Evolutionary conservation across 2,329 filamentous ascomycete genomes (phyloP).

Genomic region (Ceratocystis colombiana): DNA sequence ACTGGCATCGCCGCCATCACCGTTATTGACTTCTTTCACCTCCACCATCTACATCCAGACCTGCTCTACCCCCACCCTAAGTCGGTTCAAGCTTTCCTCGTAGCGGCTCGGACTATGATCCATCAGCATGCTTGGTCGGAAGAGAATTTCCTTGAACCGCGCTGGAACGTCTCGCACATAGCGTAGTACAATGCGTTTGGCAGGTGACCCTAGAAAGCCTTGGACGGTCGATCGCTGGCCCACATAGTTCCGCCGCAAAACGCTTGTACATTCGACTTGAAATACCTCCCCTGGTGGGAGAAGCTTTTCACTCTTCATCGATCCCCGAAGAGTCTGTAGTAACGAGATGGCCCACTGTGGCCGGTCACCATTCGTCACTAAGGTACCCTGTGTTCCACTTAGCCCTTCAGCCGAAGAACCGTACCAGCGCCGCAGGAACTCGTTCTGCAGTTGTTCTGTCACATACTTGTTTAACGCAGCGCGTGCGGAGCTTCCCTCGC

Average conservation of each 20-base stretch:
- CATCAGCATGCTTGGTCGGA: slow-evolving; percentile 62
- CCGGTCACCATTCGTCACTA: slow-evolving; percentile 43
- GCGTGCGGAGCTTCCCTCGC: slow-evolving; percentile 57
- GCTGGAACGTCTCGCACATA: slow-evolving; percentile 62
- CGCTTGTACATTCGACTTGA: slow-evolving; percentile 56
- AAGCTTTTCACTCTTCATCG: slow-evolving; percentile 59
- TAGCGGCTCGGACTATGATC: slow-evolving; percentile 69
- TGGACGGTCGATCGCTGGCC: slow-evolving; percentile 17
- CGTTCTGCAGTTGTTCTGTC: slow-evolving; percentile 54
- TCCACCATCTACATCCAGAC: slow-evolving; percentile 21
- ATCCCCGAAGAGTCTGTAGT: slow-evolving; percentile 54
- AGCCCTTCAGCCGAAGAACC: slow-evolving; percentile 34
- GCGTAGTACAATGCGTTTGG: slow-evolving; percentile 57
- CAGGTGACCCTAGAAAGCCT: slow-evolving; percentile 55
- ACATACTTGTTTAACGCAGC: slow-evolving; percentile 56
- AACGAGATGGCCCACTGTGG: slow-evolving; percentile 56
- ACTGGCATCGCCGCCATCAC: not conserved
- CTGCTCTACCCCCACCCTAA: slow-evolving; percentile 42
- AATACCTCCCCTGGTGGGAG: slow-evolving; percentile 70
- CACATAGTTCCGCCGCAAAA: slow-evolving; percentile 50
- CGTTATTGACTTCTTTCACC: not conserved
- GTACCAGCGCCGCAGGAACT: slow-evolving; percentile 53
- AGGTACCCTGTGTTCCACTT: slow-evolving; percentile 28
- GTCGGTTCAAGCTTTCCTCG: slow-evolving; percentile 55
- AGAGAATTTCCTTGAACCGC: slow-evolving; percentile 58